Conservation (phyloP, 2,329 filamentous ascomycete genomes). For the Hypoxylon sp. region DNA sequence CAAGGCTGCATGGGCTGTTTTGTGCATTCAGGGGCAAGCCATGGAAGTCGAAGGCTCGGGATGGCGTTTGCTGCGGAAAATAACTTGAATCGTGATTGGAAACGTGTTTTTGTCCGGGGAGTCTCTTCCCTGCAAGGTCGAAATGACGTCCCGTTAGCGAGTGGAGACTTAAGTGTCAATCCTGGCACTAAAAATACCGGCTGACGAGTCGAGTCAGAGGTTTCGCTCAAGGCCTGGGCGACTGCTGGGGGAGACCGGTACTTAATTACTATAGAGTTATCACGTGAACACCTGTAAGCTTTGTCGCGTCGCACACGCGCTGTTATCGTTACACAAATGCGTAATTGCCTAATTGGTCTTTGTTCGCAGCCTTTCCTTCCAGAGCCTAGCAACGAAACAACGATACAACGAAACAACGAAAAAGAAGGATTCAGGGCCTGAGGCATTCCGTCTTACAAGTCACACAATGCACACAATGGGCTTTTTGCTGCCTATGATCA, state of each 20-base stretch:
- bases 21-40: conserved; percentile 43
- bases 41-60: conserved; percentile 22
- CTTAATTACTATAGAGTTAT: conserved; percentile 8
- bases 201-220: conserved; percentile 11
- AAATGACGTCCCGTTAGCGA: conserved; percentile 47
- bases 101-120: conserved; percentile 31
- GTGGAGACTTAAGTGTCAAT: conserved; percentile 20
- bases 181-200: conserved; percentile 16
- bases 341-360: conserved; percentile 23
- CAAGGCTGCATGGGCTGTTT: conserved; percentile 43
- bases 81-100: conserved; percentile 37
- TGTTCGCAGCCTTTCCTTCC: conserved; percentile 2
- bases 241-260: background rate
- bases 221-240: background rate
- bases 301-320: conserved; percentile 42
- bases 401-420: too few relatives aligned
- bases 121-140: conserved; percentile 36
- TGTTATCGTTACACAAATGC: conserved; percentile 13
- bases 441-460: conserved; percentile 17
- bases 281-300: conserved; percentile 49
- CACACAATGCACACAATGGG: conserved; percentile 16
- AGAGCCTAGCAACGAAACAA: background rate
- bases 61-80: conserved; percentile 36
- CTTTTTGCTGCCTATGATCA: conserved; percentile 25
- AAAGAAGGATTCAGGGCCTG: conserved; percentile 8